Evolutionary conservation across 23 red algal genomes (phyloP).

Genomic region (Gracilaria domingensis): DNA sequence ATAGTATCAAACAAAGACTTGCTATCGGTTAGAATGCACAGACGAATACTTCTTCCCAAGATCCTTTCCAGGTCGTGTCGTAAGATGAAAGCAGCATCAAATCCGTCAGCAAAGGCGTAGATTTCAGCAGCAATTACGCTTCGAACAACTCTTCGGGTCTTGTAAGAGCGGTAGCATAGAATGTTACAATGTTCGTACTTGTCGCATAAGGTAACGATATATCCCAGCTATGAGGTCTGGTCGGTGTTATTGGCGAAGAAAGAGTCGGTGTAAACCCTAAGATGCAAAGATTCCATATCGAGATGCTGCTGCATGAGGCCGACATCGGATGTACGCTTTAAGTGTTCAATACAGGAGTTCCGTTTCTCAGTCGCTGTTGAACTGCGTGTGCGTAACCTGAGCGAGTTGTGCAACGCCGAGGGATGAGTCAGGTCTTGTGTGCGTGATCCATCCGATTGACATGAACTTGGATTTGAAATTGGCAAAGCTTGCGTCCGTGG

Average conservation of each 20-base stretch:
- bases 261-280: constrained; percentile 34
- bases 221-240: constrained; percentile 56
- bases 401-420: background rate
- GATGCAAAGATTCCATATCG: constrained; percentile 20
- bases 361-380: too few species aligned
- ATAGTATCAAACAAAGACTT: constrained; percentile 42
- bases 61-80: constrained; percentile 11
- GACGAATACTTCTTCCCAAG: background rate
- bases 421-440: constrained; percentile 3
- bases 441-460: constrained; percentile 40
- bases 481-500: background rate
- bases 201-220: constrained; percentile 53
- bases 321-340: too few species aligned
- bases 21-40: constrained; percentile 29
- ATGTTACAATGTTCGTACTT: constrained; percentile 16
- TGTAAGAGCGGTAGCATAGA: constrained; percentile 23
- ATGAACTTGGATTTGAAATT: background rate
- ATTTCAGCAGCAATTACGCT: constrained; percentile 30
- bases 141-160: constrained; percentile 27
- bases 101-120: constrained; percentile 58
- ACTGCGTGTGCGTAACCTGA: too few species aligned
- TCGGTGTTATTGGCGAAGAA: constrained; percentile 46
- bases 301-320: constrained; percentile 5
- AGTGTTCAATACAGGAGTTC: too few species aligned
- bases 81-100: constrained; percentile 44